Evolutionary conservation across 768 basidiomycete genomes (phyloP).

Genomic region (Tubosaeta sp.): DNA sequence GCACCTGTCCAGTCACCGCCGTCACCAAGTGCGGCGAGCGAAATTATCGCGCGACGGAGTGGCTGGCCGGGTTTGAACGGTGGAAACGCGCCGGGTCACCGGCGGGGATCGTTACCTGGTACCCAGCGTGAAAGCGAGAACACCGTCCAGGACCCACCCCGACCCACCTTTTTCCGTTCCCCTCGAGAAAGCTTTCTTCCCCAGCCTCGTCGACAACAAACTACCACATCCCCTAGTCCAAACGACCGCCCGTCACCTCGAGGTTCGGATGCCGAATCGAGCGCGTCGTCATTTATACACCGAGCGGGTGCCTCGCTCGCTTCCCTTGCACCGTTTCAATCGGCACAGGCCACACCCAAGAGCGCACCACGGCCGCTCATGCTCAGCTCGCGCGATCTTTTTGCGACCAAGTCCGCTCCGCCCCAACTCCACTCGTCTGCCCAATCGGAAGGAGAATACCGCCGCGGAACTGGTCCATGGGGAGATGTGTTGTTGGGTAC

Average conservation of each 20-base stretch:
- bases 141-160: conserved; percentile 45
- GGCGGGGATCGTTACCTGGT: conserved; percentile 40
- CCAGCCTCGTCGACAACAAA: conserved; percentile 26
- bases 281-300: conserved; percentile 29
- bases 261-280: conserved; percentile 20
- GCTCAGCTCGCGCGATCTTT: conserved; percentile 48
- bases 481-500: conserved; percentile 41
- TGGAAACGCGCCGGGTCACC: conserved; percentile 12
- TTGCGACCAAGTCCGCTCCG: conserved; percentile 27
- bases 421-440: conserved; percentile 23
- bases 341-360: conserved; percentile 37
- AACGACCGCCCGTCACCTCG: conserved; percentile 13
- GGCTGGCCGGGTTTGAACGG: conserved; percentile 11
- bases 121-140: conserved; percentile 34
- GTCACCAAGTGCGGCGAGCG: conserved; percentile 22
- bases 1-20: conserved; percentile 4
- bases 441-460: conserved; percentile 37
- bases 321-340: conserved; percentile 41
- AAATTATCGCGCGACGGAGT: conserved; percentile 12
- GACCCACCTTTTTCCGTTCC: conserved; percentile 54
- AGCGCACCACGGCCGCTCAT: conserved; percentile 63
- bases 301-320: conserved; percentile 38
- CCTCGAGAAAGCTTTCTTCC: conserved; percentile 54
- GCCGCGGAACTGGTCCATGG: conserved; percentile 39
- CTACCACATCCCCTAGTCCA: conserved; percentile 33